Percentiles rank a stretch among this genome's conserved stretches.
Evolutionary conservation across 192 early-diverging fungal species (phyloP).

Genomic region (Linnemannia elongata): DNA sequence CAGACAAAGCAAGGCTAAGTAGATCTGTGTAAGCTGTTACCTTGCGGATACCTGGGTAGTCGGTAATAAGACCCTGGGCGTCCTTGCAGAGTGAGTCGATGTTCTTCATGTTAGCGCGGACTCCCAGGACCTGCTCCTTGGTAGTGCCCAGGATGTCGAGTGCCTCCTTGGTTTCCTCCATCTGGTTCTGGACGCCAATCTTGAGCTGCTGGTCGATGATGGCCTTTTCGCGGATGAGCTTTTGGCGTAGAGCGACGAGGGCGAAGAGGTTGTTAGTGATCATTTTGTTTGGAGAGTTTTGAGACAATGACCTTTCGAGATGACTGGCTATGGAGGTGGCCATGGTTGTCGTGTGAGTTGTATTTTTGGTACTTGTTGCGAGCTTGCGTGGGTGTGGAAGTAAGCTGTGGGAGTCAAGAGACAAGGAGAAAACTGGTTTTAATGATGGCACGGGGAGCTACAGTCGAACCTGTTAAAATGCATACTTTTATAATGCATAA

Average conservation of each 20-base stretch:
- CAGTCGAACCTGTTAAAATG: no score
- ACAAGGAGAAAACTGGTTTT: no score
- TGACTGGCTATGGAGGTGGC: no score
- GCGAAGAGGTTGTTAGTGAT: no score
- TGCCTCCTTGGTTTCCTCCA: conserved; percentile 92
- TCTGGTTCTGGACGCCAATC: conserved; percentile 91
- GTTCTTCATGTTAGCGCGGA: conserved; percentile 81
- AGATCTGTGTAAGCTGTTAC: conserved; percentile 46
- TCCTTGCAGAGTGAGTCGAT: conserved; percentile 91
- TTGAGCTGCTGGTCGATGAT: conserved; percentile 96
- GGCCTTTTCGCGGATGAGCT: conserved; percentile 90
- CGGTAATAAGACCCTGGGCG: conserved; percentile 87
- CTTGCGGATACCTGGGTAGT: conserved; percentile 93
- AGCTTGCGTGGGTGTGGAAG: no score
- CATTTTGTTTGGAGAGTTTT: no score
- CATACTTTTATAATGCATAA: no score
- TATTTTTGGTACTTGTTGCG: no score
- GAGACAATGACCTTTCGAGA: no score
- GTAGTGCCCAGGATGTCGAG: conserved; percentile 82
- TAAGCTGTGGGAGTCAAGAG: no score
- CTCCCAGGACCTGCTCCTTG: conserved; percentile 70
- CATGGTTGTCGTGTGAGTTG: no score
- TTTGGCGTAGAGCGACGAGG: conserved; percentile 71
- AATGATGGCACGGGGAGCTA: no score
- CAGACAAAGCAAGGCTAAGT: neutral